Evolutionary conservation across 2,329 filamentous ascomycete species (phyloP).

Genomic region (Xylogone sp.): DNA sequence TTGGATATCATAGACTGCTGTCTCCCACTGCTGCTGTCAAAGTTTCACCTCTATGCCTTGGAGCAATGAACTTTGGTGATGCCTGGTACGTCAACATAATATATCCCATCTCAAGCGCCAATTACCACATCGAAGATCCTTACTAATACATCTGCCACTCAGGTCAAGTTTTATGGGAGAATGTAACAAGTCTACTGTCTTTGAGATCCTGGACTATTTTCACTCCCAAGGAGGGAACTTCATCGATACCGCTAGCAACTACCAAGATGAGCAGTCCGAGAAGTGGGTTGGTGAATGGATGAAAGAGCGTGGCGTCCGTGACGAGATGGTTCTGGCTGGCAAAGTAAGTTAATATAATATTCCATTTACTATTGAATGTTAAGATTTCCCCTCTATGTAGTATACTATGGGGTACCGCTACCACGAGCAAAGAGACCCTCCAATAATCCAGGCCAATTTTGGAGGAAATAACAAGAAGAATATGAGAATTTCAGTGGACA

Average conservation of each 20-base stretch:
- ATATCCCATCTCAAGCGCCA: too few species aligned
- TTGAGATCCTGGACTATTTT: constrained; percentile 54
- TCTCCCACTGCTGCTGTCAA: constrained; percentile 25
- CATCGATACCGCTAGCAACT: constrained; percentile 59
- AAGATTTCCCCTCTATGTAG: too few species aligned
- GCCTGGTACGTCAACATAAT: constrained; percentile 41
- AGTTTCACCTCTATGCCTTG: constrained; percentile 28
- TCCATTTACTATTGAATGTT: too few species aligned
- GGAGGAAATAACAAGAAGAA: constrained; percentile 14
- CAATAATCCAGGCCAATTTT: constrained; percentile 8
- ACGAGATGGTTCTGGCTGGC: constrained; percentile 47
- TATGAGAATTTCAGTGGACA: constrained; percentile 8
- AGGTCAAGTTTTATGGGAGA: constrained; percentile 47
- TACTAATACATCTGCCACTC: too few species aligned
- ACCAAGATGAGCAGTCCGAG: constrained; percentile 55
- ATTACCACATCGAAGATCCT: too few species aligned
- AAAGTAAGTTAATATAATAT: too few species aligned
- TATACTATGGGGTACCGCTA: constrained; percentile 37
- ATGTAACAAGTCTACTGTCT: constrained; percentile 50
- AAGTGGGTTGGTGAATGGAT: constrained; percentile 57
- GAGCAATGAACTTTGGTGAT: constrained; percentile 41
- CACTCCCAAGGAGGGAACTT: constrained; percentile 57
- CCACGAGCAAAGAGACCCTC: constrained; percentile 3
- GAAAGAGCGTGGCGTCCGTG: constrained; percentile 41
- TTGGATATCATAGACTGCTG: constrained; percentile 20